phyloP scores from a whole-genome alignment of 129 eudicot species.

The Artemisia argyi region DNA sequence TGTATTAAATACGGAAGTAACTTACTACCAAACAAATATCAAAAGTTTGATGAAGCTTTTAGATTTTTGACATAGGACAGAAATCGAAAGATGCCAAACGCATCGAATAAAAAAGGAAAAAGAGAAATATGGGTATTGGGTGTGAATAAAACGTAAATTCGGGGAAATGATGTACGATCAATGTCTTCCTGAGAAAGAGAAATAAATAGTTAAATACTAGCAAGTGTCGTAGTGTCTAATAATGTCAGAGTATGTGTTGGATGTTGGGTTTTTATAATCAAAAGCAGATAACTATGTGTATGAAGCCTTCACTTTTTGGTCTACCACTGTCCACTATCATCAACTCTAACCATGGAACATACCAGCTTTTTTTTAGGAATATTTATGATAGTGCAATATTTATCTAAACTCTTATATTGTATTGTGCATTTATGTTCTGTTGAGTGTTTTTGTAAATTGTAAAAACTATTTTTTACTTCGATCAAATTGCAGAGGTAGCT shows the following conservation, averaged over 20 bases:
- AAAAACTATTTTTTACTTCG: too few species aligned
- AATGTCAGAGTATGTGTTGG: conserved; percentile 27
- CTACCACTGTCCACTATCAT: conserved; percentile 24
- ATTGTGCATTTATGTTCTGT: too few species aligned
- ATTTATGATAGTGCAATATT: too few species aligned
- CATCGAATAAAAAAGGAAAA: neutral
- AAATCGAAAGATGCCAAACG: too few species aligned
- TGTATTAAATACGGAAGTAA: too few species aligned
- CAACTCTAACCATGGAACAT: conserved; percentile 22
- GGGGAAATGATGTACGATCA: neutral
- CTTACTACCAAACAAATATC: too few species aligned
- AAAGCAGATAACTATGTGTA: neutral
- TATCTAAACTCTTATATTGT: too few species aligned
- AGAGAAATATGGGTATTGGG: neutral
- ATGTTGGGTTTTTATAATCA: conserved; percentile 2
- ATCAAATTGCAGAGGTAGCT: too few species aligned
- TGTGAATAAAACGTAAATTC: neutral
- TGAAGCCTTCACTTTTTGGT: conserved; percentile 28
- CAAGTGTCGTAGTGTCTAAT: conserved; percentile 33
- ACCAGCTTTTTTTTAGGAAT: neutral
- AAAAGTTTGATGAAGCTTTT: too few species aligned
- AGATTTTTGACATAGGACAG: neutral
- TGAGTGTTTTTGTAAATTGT: too few species aligned
- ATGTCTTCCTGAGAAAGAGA: conserved; percentile 6
- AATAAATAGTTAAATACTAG: too few species aligned